Conservation (phyloP, 2,329 filamentous ascomycete species). For the Penicillium sp. region DNA sequence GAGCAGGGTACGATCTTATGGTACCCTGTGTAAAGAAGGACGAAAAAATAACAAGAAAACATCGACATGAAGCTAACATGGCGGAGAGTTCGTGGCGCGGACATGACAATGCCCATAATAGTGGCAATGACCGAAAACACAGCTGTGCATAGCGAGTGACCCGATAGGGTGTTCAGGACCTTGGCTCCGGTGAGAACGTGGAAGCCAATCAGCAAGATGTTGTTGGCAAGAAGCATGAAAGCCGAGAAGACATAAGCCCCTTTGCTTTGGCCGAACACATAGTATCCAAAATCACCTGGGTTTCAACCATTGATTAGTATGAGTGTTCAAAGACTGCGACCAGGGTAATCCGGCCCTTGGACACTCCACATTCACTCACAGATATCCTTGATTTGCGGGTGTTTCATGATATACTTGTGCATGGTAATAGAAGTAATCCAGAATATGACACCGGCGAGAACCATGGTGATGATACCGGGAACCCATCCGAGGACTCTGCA, state of each 20-base stretch:
- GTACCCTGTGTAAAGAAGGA: background rate
- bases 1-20: background rate
- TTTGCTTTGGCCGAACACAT: conserved; percentile 52
- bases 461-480: conserved; percentile 45
- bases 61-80: conserved; percentile 60
- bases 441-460: conserved; percentile 53
- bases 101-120: conserved; percentile 57
- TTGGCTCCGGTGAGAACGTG: conserved; percentile 58
- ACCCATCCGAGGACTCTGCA: conserved; percentile 33
- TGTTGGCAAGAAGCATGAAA: conserved; percentile 55
- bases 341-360: background rate
- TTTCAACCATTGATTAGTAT: background rate
- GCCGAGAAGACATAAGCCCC: conserved; percentile 54
- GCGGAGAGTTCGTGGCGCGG: conserved; percentile 52
- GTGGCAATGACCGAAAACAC: conserved; percentile 55
- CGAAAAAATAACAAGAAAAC: conserved; percentile 45
- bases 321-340: background rate
- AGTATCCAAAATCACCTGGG: conserved; percentile 56
- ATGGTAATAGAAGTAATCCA: conserved; percentile 60
- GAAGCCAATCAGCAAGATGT: conserved; percentile 59
- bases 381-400: conserved; percentile 58
- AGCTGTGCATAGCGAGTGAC: conserved; percentile 57
- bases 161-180: conserved; percentile 56
- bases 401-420: conserved; percentile 60
- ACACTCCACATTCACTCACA: conserved; percentile 38